Percentiles rank a stretch among this genome's conserved stretches.
phyloP scores from a whole-genome alignment of 192 early-diverging fungal genomes.

The Coemansia sp. region DNA sequence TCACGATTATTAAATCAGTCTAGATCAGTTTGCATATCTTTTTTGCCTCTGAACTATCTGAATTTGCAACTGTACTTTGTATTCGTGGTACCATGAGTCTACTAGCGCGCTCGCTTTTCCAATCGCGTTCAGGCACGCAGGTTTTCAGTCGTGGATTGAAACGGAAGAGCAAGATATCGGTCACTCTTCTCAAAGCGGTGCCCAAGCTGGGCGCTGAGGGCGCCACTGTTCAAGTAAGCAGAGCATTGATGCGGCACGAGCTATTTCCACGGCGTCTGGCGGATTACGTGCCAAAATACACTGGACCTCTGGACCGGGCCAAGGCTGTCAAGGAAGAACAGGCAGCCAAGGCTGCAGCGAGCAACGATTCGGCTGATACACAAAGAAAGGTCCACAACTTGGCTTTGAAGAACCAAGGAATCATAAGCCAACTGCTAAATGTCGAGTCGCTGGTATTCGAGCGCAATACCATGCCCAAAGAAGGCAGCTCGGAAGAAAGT shows the following conservation, averaged over 20 bases:
- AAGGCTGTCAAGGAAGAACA: constrained; percentile 9
- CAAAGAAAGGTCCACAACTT: constrained; percentile 28
- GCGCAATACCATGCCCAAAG: constrained; percentile 25
- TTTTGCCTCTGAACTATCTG: too few species aligned
- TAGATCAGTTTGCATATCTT: too few species aligned
- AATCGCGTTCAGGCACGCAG: constrained; percentile 14
- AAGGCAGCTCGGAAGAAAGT: constrained; percentile 7
- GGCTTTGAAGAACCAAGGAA: constrained; percentile 46
- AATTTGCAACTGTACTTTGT: background rate
- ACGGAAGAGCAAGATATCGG: constrained; percentile 33
- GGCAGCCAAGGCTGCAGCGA: background rate
- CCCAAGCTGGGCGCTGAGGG: constrained; percentile 41
- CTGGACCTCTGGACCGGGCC: constrained; percentile 41
- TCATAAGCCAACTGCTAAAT: constrained; percentile 17
- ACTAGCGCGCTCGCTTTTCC: constrained; percentile 20
- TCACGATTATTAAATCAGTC: too few species aligned
- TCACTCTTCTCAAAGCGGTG: constrained; percentile 39
- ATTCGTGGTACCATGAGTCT: constrained; percentile 18
- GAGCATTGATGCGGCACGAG: constrained; percentile 49
- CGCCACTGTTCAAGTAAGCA: constrained; percentile 29
- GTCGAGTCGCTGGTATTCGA: constrained; percentile 42
- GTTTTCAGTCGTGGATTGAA: constrained; percentile 37
- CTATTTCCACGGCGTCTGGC: constrained; percentile 52
- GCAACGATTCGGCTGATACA: background rate
- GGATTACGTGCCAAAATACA: constrained; percentile 32